Conservation (phyloP, 2,329 filamentous ascomycete genomes). For the Aschersonia sp. region DNA sequence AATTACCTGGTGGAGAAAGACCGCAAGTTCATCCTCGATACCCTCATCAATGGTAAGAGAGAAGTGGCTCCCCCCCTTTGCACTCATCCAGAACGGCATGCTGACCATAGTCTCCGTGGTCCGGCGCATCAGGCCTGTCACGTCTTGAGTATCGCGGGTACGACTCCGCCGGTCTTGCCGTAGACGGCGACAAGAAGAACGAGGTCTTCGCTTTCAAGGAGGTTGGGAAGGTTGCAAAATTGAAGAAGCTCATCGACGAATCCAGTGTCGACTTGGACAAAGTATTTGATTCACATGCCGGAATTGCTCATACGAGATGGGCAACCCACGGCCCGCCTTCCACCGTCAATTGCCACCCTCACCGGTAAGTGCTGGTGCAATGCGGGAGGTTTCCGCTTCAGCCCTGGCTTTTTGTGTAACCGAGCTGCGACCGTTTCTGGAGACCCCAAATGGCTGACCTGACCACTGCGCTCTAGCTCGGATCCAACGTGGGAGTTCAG, state of each 20-base stretch:
- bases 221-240: slow-evolving; percentile 95
- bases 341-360: slow-evolving; percentile 92
- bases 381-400: too few relatives aligned
- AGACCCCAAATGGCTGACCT: slow-evolving; percentile 4
- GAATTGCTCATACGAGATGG: slow-evolving; percentile 98
- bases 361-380: slow-evolving; percentile 51
- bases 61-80: slow-evolving; percentile 6
- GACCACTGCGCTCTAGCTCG: slow-evolving; percentile 42
- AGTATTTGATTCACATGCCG: slow-evolving; percentile 93
- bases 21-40: slow-evolving; percentile 89
- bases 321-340: slow-evolving; percentile 94
- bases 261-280: slow-evolving; percentile 74
- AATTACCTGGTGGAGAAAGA: slow-evolving; percentile 99
- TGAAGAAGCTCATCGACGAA: slow-evolving; percentile 83
- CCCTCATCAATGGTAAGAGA: slow-evolving; percentile 75
- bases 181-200: slow-evolving; percentile 98
- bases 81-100: not conserved
- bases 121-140: slow-evolving; percentile 53
- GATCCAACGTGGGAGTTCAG: slow-evolving; percentile 93
- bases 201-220: slow-evolving; percentile 97
- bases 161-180: slow-evolving; percentile 87
- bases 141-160: slow-evolving; percentile 98
- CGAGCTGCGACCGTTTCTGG: not conserved
- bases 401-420: not conserved
- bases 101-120: slow-evolving; percentile 9